phyloP scores from a whole-genome alignment of 2,329 filamentous ascomycete species.

The Colletotrichum sansevieriae region DNA sequence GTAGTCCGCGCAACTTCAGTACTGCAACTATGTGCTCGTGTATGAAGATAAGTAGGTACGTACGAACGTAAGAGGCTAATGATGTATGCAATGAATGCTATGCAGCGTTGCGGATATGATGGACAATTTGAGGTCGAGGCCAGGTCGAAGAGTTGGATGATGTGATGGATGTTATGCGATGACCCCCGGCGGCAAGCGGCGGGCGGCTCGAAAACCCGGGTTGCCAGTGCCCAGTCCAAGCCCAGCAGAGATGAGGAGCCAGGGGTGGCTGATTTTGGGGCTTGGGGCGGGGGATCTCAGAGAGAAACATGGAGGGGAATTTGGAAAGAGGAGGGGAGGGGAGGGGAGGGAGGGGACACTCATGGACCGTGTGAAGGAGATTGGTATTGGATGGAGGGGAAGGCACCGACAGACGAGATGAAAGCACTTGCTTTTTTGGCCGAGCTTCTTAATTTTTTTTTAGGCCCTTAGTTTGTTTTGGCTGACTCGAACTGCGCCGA shows the following conservation, averaged over 20 bases:
- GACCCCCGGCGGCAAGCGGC: not conserved
- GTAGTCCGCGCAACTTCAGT: not conserved
- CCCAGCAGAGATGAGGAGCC: conserved; percentile 1
- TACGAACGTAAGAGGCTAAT: conserved; percentile 19
- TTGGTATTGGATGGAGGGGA: conserved; percentile 19
- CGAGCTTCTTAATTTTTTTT: conserved; percentile 7
- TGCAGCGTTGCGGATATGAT: not conserved
- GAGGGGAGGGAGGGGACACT: not conserved
- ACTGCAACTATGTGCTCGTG: not conserved
- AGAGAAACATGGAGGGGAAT: conserved; percentile 20
- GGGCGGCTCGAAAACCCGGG: conserved; percentile 9
- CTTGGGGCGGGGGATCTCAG: no score
- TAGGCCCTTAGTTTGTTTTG: conserved; percentile 13
- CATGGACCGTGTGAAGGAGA: not conserved
- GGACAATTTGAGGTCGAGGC: not conserved
- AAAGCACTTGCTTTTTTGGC: conserved; percentile 28
- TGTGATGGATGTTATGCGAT: conserved; percentile 25
- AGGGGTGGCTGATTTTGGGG: not conserved
- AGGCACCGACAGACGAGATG: conserved; percentile 29
- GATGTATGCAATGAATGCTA: conserved; percentile 18
- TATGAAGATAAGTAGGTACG: conserved; percentile 30
- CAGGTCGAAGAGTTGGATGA: conserved; percentile 10
- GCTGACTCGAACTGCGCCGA: conserved; percentile 13
- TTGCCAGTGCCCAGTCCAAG: not conserved
- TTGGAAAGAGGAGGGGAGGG: not conserved